Percentiles rank a stretch among this genome's conserved stretches.
phyloP scores from a whole-genome alignment of 2,329 filamentous ascomycete species.

The Neofusicoccum parvum region DNA sequence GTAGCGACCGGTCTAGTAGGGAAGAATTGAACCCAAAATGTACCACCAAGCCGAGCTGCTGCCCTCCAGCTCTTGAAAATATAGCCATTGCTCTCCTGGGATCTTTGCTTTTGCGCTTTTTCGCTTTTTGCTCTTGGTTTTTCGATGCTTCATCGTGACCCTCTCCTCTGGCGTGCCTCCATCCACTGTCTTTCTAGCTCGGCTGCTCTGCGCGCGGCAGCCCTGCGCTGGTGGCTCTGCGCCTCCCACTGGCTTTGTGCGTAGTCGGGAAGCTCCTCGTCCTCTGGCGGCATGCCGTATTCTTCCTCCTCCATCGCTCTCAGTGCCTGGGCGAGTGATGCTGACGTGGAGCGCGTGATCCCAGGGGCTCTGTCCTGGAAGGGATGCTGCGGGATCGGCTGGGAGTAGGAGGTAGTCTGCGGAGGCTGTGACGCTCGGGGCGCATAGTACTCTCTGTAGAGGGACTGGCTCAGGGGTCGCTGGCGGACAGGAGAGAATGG shows the following conservation, averaged over 20 bases:
- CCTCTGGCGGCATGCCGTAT: conserved; percentile 31
- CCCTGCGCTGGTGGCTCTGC: conserved; percentile 39
- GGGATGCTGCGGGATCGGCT: background rate
- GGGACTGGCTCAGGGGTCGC: conserved; percentile 30
- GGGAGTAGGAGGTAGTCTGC: background rate
- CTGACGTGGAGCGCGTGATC: conserved; percentile 22
- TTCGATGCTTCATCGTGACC: background rate
- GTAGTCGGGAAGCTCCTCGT: conserved; percentile 50
- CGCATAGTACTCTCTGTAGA: conserved; percentile 19
- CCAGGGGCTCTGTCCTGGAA: conserved; percentile 23
- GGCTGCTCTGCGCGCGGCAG: conserved; percentile 47
- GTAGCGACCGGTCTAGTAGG: conserved; percentile 12
- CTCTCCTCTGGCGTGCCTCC: conserved; percentile 27
- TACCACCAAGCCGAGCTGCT: conserved; percentile 1
- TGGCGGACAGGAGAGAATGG: conserved; percentile 35
- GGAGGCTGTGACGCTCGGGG: conserved; percentile 23
- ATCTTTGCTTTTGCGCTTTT: background rate
- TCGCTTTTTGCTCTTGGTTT: background rate
- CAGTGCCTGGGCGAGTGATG: conserved; percentile 27
- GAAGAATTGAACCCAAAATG: background rate
- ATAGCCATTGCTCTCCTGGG: background rate
- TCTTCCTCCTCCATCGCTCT: conserved; percentile 30
- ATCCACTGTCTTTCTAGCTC: conserved; percentile 50
- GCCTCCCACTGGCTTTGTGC: conserved; percentile 51
- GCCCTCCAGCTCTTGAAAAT: background rate